Evolutionary conservation across 2,329 filamentous ascomycete species (phyloP), one percentile per base, ranked within the genome.

Genomic region (Malbranchea cinnamomea): DNA sequence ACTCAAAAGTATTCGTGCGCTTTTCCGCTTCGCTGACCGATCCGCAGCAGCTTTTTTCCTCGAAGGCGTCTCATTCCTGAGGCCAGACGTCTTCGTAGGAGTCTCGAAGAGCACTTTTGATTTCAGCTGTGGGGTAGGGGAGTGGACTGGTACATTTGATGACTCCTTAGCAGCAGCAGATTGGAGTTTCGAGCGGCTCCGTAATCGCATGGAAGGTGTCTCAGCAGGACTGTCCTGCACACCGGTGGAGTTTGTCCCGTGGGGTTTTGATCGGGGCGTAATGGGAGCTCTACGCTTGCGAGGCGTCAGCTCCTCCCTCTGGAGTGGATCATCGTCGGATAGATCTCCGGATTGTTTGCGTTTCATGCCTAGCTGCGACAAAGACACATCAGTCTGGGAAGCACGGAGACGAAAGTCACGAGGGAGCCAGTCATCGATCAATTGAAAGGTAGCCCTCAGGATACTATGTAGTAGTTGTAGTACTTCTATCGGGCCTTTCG

Each of bases 21-120:
- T 92, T 62, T 93, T 94, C 46, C 75, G 75, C 44, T 79, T 73
- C 2, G 85, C 87, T 4, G 85, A 94, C 28, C 79, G 74, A 54
- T 94, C 83, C n/a, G n/a, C n/a, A 12, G 78, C 78, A 39, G 81
- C 78, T 38, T 67, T 71, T 23, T 68, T 63, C 41, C 73, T 67
- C 21, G 70, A 68, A 0, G 80, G 77, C 1, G 77, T 82, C 11
- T 40, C 40, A 20, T 32, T 28, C 4, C 26, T 10, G 38, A 38
- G 6, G 25, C 12, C 19, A 19, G n/a, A 8, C 4, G 38, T 31
- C 34, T 56, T 57, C 11, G 47, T 54, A 17, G 58, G 55, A 1
- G 58, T 61, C 7, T 53, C 46, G 33, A 60, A 59, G 12, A 59
- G 31, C 3, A 49, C 43, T 16, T 49, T 53, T 4, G 50, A 47